Evolutionary conservation across 192 early-diverging fungal species (phyloP), one percentile per base, ranked within the genome.

Genomic region (Backusella westeae): DNA sequence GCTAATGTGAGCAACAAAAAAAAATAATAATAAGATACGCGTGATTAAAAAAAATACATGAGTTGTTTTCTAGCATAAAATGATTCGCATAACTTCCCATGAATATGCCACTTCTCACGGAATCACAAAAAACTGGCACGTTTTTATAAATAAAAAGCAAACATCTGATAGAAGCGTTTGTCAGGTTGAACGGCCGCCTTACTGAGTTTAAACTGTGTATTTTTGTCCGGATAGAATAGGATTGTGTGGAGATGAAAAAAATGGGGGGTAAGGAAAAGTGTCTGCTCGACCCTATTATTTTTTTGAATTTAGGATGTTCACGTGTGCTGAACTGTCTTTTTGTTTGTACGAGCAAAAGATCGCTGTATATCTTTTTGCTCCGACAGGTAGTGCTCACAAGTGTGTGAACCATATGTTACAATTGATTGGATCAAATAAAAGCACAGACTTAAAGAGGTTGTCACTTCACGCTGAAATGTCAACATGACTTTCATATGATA

Each of bases 401-500:
- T 70, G 69, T 70, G 69, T 70, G 39, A 70, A 70, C 14, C 23
- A 26, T 0, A 39, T 39, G 34, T 6, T 23, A 15, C 10, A 26
- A 9, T 42, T 70, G 69, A 70, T 70, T 70, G 69, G 69, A 41
- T 39, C 12, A 70, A 70, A 26, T 42, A 67, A 42, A 36, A 74
- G 73, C 73, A 74, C 73, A 39, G 73, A 74, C 72, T 32, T 34
- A 68, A 36, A 35, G 56, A 63, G 29, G 35, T 36, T 68, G 35
- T 68, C 29, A 35, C 19, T 68, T 32, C 19, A 68, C 34, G 7
- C n/a, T 35, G 26, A 32, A 29, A 35, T 49, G 17, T 52, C 72
- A 34, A 68, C 19, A 65, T 73, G 72, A 73, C 49, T 73, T 73
- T 73, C 72, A 73, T 73, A 49, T 73, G 72, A 73, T 73, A 73